Conservation (phyloP, 1,139 yeast genomes). For the Hyphopichia pseudoburtonii region DNA sequence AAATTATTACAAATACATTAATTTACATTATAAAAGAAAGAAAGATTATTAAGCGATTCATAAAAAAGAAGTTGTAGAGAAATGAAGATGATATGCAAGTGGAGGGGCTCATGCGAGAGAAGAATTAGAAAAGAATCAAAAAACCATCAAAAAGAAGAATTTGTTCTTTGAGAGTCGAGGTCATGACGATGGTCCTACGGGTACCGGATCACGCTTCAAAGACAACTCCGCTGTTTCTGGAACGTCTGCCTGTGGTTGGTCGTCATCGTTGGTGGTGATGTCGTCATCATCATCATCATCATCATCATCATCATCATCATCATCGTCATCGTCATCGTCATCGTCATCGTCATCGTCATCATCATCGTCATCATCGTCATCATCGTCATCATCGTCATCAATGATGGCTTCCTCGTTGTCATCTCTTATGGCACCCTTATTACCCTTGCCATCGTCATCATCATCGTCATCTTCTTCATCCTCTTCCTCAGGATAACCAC, state of each 20-base stretch:
- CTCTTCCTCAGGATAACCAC: constrained; percentile 85
- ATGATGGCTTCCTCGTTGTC: constrained; percentile 44
- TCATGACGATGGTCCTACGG: too few species aligned
- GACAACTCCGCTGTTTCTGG: background rate
- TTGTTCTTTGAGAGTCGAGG: too few species aligned
- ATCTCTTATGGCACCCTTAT: constrained; percentile 31
- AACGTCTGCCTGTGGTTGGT: background rate
- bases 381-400: constrained; percentile 40
- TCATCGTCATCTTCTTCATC: constrained; percentile 68
- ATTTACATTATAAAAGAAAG: too few species aligned
- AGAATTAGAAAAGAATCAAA: too few species aligned
- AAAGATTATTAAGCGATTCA: too few species aligned
- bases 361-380: constrained; percentile 47
- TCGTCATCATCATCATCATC: constrained; percentile 9
- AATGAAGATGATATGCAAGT: too few species aligned
- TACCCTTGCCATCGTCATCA: constrained; percentile 31
- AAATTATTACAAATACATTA: too few species aligned
- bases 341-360: constrained; percentile 47
- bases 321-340: constrained; percentile 41
- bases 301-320: constrained; percentile 33
- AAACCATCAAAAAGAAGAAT: too few species aligned
- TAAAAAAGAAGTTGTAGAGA: too few species aligned
- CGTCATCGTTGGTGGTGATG: too few species aligned
- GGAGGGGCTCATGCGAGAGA: too few species aligned
- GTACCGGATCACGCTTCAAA: background rate